These are phyloP conservation scores for Isatis lusitanica DNA, from an alignment of 441 rosid species.

Conservation along the genomic window DNA sequence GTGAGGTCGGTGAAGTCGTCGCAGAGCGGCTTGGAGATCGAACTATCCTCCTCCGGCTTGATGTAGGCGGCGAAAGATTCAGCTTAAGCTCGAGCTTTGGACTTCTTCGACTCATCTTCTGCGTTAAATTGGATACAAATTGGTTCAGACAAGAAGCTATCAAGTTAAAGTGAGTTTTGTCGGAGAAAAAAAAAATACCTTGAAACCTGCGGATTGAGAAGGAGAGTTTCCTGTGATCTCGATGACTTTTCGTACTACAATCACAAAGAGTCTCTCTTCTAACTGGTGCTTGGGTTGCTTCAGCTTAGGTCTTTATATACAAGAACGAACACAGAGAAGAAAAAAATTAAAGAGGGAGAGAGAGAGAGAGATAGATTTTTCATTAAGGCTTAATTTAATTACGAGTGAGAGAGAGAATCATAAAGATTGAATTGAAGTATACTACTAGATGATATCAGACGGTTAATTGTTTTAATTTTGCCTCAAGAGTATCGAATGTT, in stretches of 20 bases:
- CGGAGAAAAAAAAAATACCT: conserved; percentile 26
- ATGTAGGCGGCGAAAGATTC: conserved; percentile 84
- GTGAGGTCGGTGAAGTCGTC: conserved; percentile 72
- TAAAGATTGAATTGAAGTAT: conserved; percentile 52
- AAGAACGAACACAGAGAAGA: conserved; percentile 41
- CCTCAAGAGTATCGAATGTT: conserved; percentile 36
- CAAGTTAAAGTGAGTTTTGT: conserved; percentile 25
- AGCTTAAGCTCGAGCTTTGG: conserved; percentile 86
- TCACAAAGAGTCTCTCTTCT: conserved; percentile 31
- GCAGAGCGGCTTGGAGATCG: conserved; percentile 68
- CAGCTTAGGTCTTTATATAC: conserved; percentile 57
- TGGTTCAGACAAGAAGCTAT: conserved; percentile 25
- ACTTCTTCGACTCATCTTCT: conserved; percentile 70
- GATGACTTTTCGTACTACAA: conserved; percentile 14
- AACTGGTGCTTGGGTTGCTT: conserved; percentile 43
- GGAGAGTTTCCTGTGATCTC: conserved; percentile 24
- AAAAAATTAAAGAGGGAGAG: conserved; percentile 39
- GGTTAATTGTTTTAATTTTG: conserved; percentile 23
- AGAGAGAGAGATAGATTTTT: conserved; percentile 49
- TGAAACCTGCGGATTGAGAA: conserved; percentile 22
- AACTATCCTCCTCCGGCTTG: conserved; percentile 41
- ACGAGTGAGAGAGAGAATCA: conserved; percentile 45
- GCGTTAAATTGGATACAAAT: conserved; percentile 9
- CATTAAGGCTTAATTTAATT: conserved; percentile 81
- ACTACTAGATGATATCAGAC: conserved; percentile 49